Evolutionary conservation across 2,329 filamentous ascomycete genomes (phyloP).

Genomic region (Rosellinia necatrix): DNA sequence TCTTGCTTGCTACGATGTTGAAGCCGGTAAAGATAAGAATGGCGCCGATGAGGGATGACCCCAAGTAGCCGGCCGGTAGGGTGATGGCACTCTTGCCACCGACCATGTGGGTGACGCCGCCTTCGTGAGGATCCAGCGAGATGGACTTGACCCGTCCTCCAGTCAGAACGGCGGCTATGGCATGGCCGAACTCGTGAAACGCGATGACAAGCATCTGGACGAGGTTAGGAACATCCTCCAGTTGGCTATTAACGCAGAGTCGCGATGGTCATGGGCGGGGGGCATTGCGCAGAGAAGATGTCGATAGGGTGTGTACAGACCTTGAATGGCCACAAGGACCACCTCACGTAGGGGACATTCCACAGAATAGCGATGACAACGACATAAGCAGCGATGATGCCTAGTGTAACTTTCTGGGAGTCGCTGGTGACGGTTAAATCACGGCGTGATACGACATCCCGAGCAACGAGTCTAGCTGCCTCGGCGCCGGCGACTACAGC

Average conservation of each 20-base stretch:
- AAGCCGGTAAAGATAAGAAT: conserved; percentile 80
- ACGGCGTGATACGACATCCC: conserved; percentile 50
- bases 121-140: conserved; percentile 74
- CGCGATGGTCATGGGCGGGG: not conserved
- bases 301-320: conserved; percentile 45
- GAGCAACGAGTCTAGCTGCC: conserved; percentile 32
- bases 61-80: conserved; percentile 77
- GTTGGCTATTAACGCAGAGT: not conserved
- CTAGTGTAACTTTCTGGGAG: conserved; percentile 72
- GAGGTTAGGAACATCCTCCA: conserved; percentile 18
- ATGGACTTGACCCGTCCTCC: conserved; percentile 77
- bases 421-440: conserved; percentile 63
- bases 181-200: conserved; percentile 81
- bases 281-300: not conserved
- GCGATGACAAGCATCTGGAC: conserved; percentile 78
- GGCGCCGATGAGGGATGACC: conserved; percentile 76
- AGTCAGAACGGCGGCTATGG: conserved; percentile 72
- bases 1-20: conserved; percentile 78
- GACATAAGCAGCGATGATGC: conserved; percentile 72
- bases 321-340: conserved; percentile 81
- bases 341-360: conserved; percentile 78
- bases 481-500: conserved; percentile 35
- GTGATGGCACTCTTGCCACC: conserved; percentile 73
- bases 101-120: conserved; percentile 77
- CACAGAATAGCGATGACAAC: conserved; percentile 77